Evolutionary conservation across 352 stramenopile genomes (phyloP).

Genomic region (Pelagophyceae sp.): DNA sequence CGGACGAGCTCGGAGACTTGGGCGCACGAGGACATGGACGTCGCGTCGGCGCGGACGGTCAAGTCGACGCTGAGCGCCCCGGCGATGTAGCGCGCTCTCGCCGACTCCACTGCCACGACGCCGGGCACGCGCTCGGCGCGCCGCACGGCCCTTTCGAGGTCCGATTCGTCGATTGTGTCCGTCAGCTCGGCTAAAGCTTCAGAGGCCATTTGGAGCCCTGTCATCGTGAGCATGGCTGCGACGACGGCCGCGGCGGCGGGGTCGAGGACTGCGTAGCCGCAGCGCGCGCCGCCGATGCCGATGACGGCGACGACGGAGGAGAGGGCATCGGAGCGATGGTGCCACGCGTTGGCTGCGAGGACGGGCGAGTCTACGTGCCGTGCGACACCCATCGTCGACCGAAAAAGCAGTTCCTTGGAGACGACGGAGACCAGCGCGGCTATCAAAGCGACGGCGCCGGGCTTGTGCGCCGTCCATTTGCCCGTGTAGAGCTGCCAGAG

Average conservation of each 20-base stretch:
- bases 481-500: neutral
- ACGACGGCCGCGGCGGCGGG: neutral
- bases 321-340: slow-evolving; percentile 71
- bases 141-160: neutral
- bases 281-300: slow-evolving; percentile 36
- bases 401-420: slow-evolving; percentile 85
- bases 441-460: neutral
- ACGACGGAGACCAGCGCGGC: slow-evolving; percentile 70
- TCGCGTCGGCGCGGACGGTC: neutral
- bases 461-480: neutral
- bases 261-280: neutral
- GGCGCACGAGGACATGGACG: neutral
- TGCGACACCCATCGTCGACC: slow-evolving; percentile 77
- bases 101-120: neutral
- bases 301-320: slow-evolving; percentile 53
- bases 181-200: neutral
- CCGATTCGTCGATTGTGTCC: neutral
- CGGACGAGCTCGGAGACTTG: neutral
- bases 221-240: neutral
- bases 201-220: neutral
- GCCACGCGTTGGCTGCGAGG: slow-evolving; percentile 95
- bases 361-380: slow-evolving; percentile 80
- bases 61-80: neutral
- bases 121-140: neutral
- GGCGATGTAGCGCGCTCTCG: neutral